Conservation (phyloP, 257 asterid species). For the Scutellaria galericulata region DNA sequence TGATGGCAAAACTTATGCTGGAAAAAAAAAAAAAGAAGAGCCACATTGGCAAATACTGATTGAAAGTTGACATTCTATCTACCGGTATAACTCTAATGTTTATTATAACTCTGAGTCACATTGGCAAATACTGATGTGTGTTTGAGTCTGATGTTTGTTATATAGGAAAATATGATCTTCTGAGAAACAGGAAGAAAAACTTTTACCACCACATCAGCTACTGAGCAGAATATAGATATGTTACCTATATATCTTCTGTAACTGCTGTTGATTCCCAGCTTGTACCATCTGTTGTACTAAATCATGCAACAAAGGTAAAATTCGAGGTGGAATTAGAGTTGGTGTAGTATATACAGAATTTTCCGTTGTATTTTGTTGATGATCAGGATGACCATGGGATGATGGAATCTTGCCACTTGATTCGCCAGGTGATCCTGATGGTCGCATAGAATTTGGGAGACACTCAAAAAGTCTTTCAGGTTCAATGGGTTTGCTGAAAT, state of each 20-base stretch:
- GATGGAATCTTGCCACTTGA: conserved; percentile 72
- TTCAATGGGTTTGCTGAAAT: conserved; percentile 92
- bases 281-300: conserved; percentile 93
- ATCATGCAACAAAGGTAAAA: conserved; percentile 93
- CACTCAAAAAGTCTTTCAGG: conserved; percentile 99
- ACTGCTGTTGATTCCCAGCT: conserved; percentile 88
- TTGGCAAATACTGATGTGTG: too few relatives aligned
- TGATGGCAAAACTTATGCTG: conserved; percentile 1
- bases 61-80: background rate
- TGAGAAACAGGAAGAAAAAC: conserved; percentile 10
- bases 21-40: background rate
- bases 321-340: conserved; percentile 88
- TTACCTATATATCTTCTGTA: conserved; percentile 85
- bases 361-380: conserved; percentile 57
- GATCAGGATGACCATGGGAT: conserved; percentile 70
- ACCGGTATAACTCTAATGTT: too few relatives aligned
- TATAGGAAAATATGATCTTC: conserved; percentile 11
- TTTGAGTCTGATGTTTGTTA: conserved; percentile 19
- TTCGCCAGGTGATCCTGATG: conserved; percentile 87
- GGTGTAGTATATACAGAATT: conserved; percentile 83
- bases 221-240: conserved; percentile 16
- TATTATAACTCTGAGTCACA: too few relatives aligned
- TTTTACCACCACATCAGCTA: conserved; percentile 22
- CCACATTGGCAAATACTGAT: too few relatives aligned
- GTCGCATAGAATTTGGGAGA: conserved; percentile 97